Conservation (phyloP, 306 rosid genomes). For the Cucumis sativus region DNA sequence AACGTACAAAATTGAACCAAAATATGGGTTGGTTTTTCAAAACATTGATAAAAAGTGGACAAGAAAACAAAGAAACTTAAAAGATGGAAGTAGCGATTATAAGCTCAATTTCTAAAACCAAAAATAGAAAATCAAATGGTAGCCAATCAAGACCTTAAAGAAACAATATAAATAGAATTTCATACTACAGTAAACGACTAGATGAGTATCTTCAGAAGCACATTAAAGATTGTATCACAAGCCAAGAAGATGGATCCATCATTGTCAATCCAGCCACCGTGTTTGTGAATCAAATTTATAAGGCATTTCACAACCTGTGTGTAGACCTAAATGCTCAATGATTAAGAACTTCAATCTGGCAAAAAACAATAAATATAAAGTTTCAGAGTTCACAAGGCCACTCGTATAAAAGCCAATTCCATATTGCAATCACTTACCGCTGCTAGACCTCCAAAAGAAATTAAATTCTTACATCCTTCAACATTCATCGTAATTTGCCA, state of each 20-base stretch:
- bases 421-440: conserved; percentile 46
- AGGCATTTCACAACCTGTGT: too few species aligned
- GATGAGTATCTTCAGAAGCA: conserved; percentile 56
- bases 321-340: conserved; percentile 10
- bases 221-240: conserved; percentile 73
- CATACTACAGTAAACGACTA: conserved; percentile 10
- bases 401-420: neutral
- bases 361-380: neutral
- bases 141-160: too few species aligned
- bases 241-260: conserved; percentile 56
- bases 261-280: too few species aligned
- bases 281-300: too few species aligned
- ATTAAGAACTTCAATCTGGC: neutral
- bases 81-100: too few species aligned
- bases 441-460: conserved; percentile 54
- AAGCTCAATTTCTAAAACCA: too few species aligned
- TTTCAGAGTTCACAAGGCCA: neutral
- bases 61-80: too few species aligned
- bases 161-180: neutral
- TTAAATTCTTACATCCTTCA: conserved; percentile 61
- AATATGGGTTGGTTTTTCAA: too few species aligned
- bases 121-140: too few species aligned
- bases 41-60: too few species aligned
- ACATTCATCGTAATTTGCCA: conserved; percentile 65
- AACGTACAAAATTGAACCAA: neutral